Evolutionary conservation across 495 filamentous ascomycete species (phyloP).

Genomic region (Penicillium goetzii): DNA sequence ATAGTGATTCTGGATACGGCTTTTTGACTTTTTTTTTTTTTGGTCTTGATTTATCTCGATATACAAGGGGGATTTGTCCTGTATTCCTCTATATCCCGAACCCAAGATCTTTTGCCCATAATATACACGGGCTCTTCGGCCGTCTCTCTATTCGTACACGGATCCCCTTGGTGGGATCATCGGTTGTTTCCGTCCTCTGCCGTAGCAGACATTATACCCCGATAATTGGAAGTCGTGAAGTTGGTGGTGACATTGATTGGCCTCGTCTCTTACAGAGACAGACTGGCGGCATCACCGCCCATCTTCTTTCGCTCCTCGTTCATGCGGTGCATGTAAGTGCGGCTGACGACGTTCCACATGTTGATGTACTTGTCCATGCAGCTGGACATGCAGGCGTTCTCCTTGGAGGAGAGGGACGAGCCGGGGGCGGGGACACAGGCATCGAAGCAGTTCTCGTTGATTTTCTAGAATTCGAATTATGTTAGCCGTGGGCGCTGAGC

Average conservation of each 20-base stretch:
- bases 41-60: constrained; percentile 22
- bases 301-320: constrained; percentile 59
- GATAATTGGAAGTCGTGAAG: background rate
- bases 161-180: constrained; percentile 11
- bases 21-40: constrained; percentile 20
- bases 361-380: constrained; percentile 99
- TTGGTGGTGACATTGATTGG: background rate
- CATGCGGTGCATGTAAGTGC: constrained; percentile 73
- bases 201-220: background rate
- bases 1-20: constrained; percentile 1
- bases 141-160: constrained; percentile 36
- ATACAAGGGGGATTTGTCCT: constrained; percentile 26
- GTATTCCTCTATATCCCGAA: constrained; percentile 23
- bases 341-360: constrained; percentile 85
- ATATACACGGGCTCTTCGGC: constrained; percentile 35
- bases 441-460: constrained; percentile 97
- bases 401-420: constrained; percentile 67
- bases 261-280: constrained; percentile 21
- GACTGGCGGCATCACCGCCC: constrained; percentile 32
- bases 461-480: constrained; percentile 61
- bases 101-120: constrained; percentile 30
- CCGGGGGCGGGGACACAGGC: constrained; percentile 88
- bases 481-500: background rate
- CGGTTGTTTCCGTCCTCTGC: constrained; percentile 16
- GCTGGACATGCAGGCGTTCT: constrained; percentile 76